Conservation (phyloP, 345 rosid species). For the Passiflora organensis region DNA sequence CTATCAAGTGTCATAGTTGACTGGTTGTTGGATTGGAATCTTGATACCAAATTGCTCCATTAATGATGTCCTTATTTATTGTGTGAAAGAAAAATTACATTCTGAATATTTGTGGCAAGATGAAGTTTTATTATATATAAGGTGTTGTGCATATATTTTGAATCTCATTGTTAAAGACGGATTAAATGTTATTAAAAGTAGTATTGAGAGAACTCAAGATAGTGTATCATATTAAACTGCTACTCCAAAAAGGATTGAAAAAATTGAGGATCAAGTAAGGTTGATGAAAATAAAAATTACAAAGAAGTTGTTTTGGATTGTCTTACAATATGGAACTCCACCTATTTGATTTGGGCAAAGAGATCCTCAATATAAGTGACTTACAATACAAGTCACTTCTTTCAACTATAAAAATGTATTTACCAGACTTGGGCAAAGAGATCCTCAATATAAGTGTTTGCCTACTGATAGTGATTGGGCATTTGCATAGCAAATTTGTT, state of each 20-base stretch:
- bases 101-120: too few relatives aligned
- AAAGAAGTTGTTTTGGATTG: not conserved
- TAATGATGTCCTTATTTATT: too few relatives aligned
- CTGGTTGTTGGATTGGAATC: too few relatives aligned
- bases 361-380: too few relatives aligned
- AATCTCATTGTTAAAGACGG: not conserved
- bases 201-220: not conserved
- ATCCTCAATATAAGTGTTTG: not conserved
- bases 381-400: too few relatives aligned
- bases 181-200: not conserved
- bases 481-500: not conserved
- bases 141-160: not conserved
- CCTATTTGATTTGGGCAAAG: not conserved
- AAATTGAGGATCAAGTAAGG: not conserved
- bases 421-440: not conserved
- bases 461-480: not conserved
- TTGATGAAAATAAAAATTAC: not conserved
- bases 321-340: not conserved
- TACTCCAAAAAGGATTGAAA: not conserved
- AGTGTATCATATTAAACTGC: not conserved
- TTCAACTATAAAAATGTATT: too few relatives aligned
- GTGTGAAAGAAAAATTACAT: too few relatives aligned
- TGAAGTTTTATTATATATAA: too few relatives aligned
- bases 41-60: too few relatives aligned
- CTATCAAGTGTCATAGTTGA: too few relatives aligned